phyloP scores from a whole-genome alignment of 306 rosid species.

The Begonia peltatifolia region DNA sequence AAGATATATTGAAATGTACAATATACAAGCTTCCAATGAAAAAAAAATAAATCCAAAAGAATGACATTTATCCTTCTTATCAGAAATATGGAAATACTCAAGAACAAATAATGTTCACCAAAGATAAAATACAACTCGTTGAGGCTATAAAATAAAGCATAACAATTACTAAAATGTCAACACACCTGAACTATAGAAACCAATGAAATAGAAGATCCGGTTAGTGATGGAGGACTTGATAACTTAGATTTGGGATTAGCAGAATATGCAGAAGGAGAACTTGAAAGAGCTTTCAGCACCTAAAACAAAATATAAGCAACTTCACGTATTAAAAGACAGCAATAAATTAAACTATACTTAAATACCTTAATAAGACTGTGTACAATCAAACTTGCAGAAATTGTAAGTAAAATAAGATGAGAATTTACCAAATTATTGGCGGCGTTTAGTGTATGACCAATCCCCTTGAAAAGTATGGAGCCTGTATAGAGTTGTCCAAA shows the following conservation, averaged over 20 bases:
- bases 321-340: too few relatives aligned
- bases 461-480: constrained; percentile 94
- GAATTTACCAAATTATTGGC: constrained; percentile 62
- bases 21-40: too few relatives aligned
- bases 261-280: constrained; percentile 84
- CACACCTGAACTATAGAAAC: constrained; percentile 80
- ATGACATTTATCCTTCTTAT: too few relatives aligned
- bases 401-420: too few relatives aligned
- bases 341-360: neutral
- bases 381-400: too few relatives aligned
- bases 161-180: neutral
- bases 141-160: too few relatives aligned
- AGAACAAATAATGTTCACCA: too few relatives aligned
- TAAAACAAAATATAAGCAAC: constrained; percentile 11
- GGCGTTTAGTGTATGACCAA: constrained; percentile 77
- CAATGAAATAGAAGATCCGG: constrained; percentile 74
- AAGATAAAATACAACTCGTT: too few relatives aligned
- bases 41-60: too few relatives aligned
- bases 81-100: too few relatives aligned
- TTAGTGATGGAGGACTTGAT: constrained; percentile 74
- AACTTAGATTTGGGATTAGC: constrained; percentile 74
- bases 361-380: neutral
- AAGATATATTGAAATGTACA: too few relatives aligned
- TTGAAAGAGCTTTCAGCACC: constrained; percentile 89
- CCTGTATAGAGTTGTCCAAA: constrained; percentile 20